Conservation (phyloP, 2,329 filamentous ascomycete genomes). For the Zasmidium citrigriseum region DNA sequence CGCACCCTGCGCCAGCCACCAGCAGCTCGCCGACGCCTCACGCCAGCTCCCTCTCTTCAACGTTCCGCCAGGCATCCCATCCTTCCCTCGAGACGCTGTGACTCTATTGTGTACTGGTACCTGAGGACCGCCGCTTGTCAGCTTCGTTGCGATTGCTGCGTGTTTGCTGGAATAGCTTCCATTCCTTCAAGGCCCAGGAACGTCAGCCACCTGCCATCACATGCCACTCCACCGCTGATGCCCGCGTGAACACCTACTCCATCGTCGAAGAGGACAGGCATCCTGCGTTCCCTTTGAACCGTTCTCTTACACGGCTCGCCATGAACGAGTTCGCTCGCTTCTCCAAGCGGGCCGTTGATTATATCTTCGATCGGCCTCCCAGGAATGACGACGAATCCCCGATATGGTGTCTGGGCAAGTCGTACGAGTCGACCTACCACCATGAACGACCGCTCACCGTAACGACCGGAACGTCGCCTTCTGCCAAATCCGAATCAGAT, state of each 20-base stretch:
- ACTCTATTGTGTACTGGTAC: neutral
- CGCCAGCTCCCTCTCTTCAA: neutral
- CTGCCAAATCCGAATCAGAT: conserved; percentile 31
- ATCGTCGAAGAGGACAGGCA: neutral
- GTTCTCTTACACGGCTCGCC: conserved; percentile 11
- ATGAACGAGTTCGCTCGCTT: conserved; percentile 77
- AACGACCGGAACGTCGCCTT: conserved; percentile 29
- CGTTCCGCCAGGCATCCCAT: neutral
- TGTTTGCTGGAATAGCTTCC: neutral
- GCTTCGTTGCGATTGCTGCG: neutral
- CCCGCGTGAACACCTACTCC: conserved; percentile 14
- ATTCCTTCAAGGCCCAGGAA: neutral
- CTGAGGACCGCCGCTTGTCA: neutral
- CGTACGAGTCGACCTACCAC: conserved; percentile 49
- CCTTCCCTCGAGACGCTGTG: neutral
- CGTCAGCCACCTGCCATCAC: conserved; percentile 13
- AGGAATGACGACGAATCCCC: conserved; percentile 74
- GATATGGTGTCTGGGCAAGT: conserved; percentile 77
- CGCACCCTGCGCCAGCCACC: neutral
- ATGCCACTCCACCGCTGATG: conserved; percentile 12
- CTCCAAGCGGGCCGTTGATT: conserved; percentile 78
- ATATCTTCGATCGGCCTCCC: conserved; percentile 89
- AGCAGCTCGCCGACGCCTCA: neutral
- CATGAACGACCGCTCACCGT: conserved; percentile 19
- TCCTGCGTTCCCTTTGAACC: neutral